Percentiles rank a stretch among this genome's conserved stretches.
phyloP scores from a whole-genome alignment of 208 protist species.

The Trypanosoma melophagium region DNA sequence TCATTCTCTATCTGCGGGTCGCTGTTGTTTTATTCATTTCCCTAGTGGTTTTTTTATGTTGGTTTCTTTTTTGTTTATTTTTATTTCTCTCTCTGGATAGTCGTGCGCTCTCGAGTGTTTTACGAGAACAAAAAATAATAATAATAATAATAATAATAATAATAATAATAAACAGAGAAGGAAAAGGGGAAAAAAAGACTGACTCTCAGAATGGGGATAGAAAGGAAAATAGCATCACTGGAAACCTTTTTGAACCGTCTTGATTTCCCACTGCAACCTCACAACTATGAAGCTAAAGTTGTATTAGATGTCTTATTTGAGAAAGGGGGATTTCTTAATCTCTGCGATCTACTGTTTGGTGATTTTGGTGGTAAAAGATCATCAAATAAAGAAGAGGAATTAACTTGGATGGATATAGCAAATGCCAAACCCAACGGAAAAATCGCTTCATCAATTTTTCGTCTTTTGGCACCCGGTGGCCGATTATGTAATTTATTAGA shows the following conservation, averaged over 20 bases:
- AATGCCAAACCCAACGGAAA: slow-evolving; percentile 61
- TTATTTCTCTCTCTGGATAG: slow-evolving; percentile 16
- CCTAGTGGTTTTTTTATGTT: slow-evolving; percentile 25
- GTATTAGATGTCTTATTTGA: slow-evolving; percentile 75
- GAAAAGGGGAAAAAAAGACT: slow-evolving; percentile 12
- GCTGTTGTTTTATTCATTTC: no score
- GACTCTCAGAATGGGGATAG: slow-evolving; percentile 22
- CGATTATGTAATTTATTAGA: slow-evolving; percentile 64
- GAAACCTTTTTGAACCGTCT: slow-evolving; percentile 43
- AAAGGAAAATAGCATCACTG: slow-evolving; percentile 28
- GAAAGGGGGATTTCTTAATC: slow-evolving; percentile 48
- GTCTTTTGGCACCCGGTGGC: slow-evolving; percentile 63
- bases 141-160: no score
- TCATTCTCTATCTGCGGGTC: no score
- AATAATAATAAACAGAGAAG: no score
- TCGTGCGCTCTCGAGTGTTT: no score
- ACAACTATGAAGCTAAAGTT: slow-evolving; percentile 51
- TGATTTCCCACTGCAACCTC: slow-evolving; percentile 42
- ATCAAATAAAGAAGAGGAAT: slow-evolving; percentile 6
- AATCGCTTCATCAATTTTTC: slow-evolving; percentile 51
- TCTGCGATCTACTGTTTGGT: slow-evolving; percentile 77
- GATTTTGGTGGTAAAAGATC: slow-evolving; percentile 20
- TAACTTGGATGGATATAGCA: slow-evolving; percentile 80
- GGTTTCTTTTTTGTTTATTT: slow-evolving; percentile 23
- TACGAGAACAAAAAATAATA: no score